Conservation (phyloP, 495 filamentous ascomycete species). For the Penicillium herquei region DNA sequence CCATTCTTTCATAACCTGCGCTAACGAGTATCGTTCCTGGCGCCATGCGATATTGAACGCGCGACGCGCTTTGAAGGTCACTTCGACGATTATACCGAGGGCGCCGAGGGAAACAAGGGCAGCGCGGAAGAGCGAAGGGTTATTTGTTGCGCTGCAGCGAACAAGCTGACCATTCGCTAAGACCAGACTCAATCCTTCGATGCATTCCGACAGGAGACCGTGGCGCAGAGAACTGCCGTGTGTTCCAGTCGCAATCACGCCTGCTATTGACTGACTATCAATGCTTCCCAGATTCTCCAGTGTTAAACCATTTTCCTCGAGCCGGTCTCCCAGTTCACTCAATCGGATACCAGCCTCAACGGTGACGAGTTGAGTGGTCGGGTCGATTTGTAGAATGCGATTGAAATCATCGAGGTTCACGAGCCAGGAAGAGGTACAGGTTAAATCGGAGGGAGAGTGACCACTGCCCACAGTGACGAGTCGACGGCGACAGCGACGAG, state of each 20-base stretch:
- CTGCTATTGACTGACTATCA: conserved; percentile 88
- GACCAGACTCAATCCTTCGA: conserved; percentile 72
- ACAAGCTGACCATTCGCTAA: conserved; percentile 76
- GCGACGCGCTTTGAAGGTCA: conserved; percentile 76
- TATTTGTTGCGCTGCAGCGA: conserved; percentile 68
- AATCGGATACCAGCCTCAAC: conserved; percentile 86
- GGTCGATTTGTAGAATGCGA: conserved; percentile 66
- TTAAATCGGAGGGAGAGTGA: conserved; percentile 90
- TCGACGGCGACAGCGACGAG: conserved; percentile 74
- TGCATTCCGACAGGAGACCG: conserved; percentile 76
- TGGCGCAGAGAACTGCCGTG: conserved; percentile 85
- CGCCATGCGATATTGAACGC: conserved; percentile 80
- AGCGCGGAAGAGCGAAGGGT: conserved; percentile 80
- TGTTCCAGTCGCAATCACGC: conserved; percentile 88
- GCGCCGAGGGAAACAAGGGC: conserved; percentile 85
- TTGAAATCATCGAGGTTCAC: conserved; percentile 86
- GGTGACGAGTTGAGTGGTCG: conserved; percentile 60
- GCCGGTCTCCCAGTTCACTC: conserved; percentile 60
- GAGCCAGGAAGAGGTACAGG: conserved; percentile 92
- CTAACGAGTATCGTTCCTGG: conserved; percentile 70
- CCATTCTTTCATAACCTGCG: conserved; percentile 69
- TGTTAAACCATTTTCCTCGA: conserved; percentile 72
- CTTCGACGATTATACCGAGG: conserved; percentile 84
- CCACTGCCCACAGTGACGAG: conserved; percentile 79
- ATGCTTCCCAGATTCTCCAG: conserved; percentile 93